phyloP scores from a whole-genome alignment of 352 stramenopile genomes.

The Globisporangium barbulae region DNA sequence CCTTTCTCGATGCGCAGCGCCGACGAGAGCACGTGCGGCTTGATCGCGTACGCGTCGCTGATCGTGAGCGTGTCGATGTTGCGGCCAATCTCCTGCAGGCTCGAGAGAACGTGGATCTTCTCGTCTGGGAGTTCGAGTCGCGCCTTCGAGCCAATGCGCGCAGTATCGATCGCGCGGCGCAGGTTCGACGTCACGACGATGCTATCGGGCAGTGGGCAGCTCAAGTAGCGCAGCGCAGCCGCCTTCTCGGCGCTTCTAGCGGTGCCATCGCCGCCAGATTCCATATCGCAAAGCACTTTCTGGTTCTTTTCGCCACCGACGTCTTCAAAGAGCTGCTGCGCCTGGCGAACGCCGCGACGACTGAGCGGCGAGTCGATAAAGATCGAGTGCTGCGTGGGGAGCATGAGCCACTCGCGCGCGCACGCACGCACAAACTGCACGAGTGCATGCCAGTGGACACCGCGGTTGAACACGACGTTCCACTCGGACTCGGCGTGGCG shows the following conservation, averaged over 20 bases:
- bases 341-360: slow-evolving; percentile 48
- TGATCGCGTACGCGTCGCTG: slow-evolving; percentile 42
- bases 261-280: slow-evolving; percentile 18
- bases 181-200: slow-evolving; percentile 76
- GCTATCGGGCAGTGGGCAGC: slow-evolving; percentile 40
- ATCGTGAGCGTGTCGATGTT: slow-evolving; percentile 86
- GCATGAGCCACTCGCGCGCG: slow-evolving; percentile 62
- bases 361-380: slow-evolving; percentile 88
- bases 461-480: slow-evolving; percentile 89
- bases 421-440: slow-evolving; percentile 51
- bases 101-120: slow-evolving; percentile 77
- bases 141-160: slow-evolving; percentile 64
- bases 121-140: slow-evolving; percentile 51
- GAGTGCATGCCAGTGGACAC: slow-evolving; percentile 39
- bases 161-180: slow-evolving; percentile 73
- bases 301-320: neutral
- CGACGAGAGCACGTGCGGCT: slow-evolving; percentile 28
- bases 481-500: slow-evolving; percentile 87
- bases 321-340: slow-evolving; percentile 42
- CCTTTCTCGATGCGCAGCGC: slow-evolving; percentile 36
- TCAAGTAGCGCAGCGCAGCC: slow-evolving; percentile 45
- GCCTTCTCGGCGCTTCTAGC: slow-evolving; percentile 19
- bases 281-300: slow-evolving; percentile 5
- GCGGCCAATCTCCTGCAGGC: slow-evolving; percentile 80
- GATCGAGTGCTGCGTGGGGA: slow-evolving; percentile 64